Evolutionary conservation across 805 yeast species (phyloP).

Genomic region (Yamadazyma phyllophila): DNA sequence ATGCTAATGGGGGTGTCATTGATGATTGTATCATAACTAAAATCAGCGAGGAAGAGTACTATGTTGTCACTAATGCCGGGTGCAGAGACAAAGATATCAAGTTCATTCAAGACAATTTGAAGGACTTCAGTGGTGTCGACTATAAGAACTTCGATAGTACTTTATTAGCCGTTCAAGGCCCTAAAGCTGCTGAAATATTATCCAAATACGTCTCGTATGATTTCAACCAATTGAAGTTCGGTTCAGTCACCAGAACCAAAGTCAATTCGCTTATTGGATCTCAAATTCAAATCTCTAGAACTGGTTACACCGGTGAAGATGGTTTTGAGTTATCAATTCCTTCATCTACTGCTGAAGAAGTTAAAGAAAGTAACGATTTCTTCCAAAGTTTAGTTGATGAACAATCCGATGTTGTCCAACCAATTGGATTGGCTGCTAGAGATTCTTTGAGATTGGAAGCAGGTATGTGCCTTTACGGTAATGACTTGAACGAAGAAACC

Average conservation of each 20-base stretch:
- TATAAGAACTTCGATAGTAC: slow-evolving; percentile 62
- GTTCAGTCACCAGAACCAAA: slow-evolving; percentile 43
- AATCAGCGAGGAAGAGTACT: slow-evolving; percentile 70
- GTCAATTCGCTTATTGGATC: slow-evolving; percentile 43
- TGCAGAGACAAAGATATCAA: slow-evolving; percentile 77
- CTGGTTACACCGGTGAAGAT: slow-evolving; percentile 98
- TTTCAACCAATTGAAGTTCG: slow-evolving; percentile 67
- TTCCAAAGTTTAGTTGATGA: slow-evolving; percentile 57
- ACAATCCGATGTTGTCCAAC: slow-evolving; percentile 57
- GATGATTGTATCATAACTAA: slow-evolving; percentile 93
- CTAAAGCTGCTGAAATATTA: slow-evolving; percentile 67
- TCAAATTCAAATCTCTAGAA: slow-evolving; percentile 78
- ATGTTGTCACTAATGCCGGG: slow-evolving; percentile 95
- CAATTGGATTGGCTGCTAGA: slow-evolving; percentile 97
- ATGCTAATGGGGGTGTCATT: slow-evolving; percentile 75
- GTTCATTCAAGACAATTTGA: slow-evolving; percentile 57
- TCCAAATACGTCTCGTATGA: slow-evolving; percentile 60
- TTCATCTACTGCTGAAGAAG: slow-evolving; percentile 36
- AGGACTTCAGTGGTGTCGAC: slow-evolving; percentile 34
- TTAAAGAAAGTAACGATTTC: slow-evolving; percentile 52
- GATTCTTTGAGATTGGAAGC: slow-evolving; percentile 95
- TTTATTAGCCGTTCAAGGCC: slow-evolving; percentile 91
- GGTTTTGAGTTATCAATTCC: slow-evolving; percentile 92
- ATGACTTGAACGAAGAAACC: slow-evolving; percentile 74
- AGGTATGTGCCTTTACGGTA: slow-evolving; percentile 97